Base-by-base conservation (phyloP, 2,329 filamentous ascomycete genomes). In the Aspergillus fischeri region DNA sequence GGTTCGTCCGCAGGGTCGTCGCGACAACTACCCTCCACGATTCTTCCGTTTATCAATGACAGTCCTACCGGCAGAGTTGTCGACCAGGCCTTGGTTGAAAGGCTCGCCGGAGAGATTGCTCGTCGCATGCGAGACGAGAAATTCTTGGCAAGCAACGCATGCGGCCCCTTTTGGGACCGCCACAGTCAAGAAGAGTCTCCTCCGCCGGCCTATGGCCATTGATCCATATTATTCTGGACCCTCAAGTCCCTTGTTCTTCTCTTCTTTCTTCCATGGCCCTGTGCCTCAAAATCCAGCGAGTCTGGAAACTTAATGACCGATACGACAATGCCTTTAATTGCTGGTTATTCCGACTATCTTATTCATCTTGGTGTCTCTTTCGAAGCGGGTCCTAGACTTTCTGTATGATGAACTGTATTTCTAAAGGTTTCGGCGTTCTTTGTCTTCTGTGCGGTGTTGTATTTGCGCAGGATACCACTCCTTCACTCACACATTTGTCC, bases 51-150 rank as follows among this genome's bases (percentile, higher is more conserved):
- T 52, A 65, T 65, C 32, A 67, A 73, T n/a, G 65, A 72, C 4
- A 66, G 63, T 4, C 49, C 60, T 8, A 62, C 63, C 25, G 67
- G 72, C 32, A 69, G 68, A 17, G 73, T 79, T 25, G 69, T 80
- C n/a, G 78, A 81, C 58, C 75, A 78, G 60, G 73, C 72, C 4
- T 72, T 77, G 66, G 76, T 79, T 52, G 75, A 77, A 66, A 74
- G 96, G 78, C 94, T 99, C 85, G 92, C 93, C 4, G 88, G 87
- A 62, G 94, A 97, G 74, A 93, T 97, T 66, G 91, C 92, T 38
- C 73, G 73, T 59, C 88, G 91, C 55, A 91, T 96, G 63, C 90
- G 93, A 63, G 90, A 96, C 65, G 90, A 96, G 76, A 94, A 96
- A 75, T 70, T 72, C 49, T 67, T 73, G 52, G 56, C 65, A 21